Evolutionary conservation across 2,329 filamentous ascomycete species (phyloP).

Genomic region (Chaetomiaceae sp.): DNA sequence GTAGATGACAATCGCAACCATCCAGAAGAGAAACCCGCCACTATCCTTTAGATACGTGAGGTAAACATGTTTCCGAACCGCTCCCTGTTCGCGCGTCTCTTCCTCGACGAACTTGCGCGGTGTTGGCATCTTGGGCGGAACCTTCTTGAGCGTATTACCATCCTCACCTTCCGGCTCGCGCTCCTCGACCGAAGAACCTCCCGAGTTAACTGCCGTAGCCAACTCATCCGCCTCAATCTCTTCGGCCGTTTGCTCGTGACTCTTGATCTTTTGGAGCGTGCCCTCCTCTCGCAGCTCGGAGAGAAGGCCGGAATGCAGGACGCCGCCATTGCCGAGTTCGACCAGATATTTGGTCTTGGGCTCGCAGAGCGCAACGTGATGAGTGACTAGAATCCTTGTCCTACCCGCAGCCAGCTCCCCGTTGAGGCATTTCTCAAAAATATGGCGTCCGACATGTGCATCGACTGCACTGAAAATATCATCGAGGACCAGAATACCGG

Average conservation of each 20-base stretch:
- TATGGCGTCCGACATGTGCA: slow-evolving; percentile 72
- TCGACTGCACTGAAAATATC: slow-evolving; percentile 83
- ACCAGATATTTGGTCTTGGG: slow-evolving; percentile 70
- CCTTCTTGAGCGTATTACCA: slow-evolving; percentile 44
- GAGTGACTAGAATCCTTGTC: slow-evolving; percentile 75
- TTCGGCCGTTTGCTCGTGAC: slow-evolving; percentile 45
- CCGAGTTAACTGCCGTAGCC: slow-evolving; percentile 52
- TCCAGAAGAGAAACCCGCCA: slow-evolving; percentile 61
- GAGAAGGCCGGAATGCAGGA: slow-evolving; percentile 60
- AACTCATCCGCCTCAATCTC: slow-evolving; percentile 48
- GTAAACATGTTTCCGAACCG: slow-evolving; percentile 66
- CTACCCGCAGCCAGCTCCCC: slow-evolving; percentile 65
- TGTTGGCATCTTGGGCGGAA: slow-evolving; percentile 46
- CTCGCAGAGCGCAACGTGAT: slow-evolving; percentile 69
- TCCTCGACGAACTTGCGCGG: slow-evolving; percentile 70
- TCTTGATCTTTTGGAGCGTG: slow-evolving; percentile 53
- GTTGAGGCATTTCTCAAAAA: slow-evolving; percentile 71
- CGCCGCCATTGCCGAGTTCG: slow-evolving; percentile 64
- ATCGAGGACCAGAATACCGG: slow-evolving; percentile 71
- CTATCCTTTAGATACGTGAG: slow-evolving; percentile 61
- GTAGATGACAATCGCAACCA: slow-evolving; percentile 50
- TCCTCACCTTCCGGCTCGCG: slow-evolving; percentile 39
- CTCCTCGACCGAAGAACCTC: slow-evolving; percentile 42
- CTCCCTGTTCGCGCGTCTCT: slow-evolving; percentile 66
- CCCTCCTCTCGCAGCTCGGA: slow-evolving; percentile 60